phyloP scores from a whole-genome alignment of 371 early-diverging fungal genomes.

The Smittium culicis region DNA sequence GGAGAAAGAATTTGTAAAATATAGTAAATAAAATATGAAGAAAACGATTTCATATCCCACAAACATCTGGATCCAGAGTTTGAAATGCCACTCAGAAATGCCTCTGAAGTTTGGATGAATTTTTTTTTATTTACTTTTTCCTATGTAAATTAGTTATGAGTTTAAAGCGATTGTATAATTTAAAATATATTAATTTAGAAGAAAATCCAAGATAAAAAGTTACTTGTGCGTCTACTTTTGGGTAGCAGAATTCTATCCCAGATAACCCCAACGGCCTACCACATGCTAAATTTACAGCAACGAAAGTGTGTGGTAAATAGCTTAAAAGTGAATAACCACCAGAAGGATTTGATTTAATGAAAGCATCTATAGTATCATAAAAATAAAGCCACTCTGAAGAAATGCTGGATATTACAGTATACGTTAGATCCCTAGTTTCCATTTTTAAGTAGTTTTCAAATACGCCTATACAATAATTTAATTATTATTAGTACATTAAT shows the following conservation, averaged over 20 bases:
- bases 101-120: slow-evolving; percentile 17
- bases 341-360: slow-evolving; percentile 24
- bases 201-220: too few species aligned
- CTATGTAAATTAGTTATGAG: too few species aligned
- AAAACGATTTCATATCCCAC: slow-evolving; percentile 29
- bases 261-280: slow-evolving; percentile 47
- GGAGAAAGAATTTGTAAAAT: slow-evolving; percentile 66
- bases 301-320: slow-evolving; percentile 57
- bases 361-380: slow-evolving; percentile 54
- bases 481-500: too few species aligned
- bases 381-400: slow-evolving; percentile 63
- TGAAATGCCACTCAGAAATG: slow-evolving; percentile 39
- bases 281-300: slow-evolving; percentile 70
- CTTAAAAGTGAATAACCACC: slow-evolving; percentile 39
- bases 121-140: background rate
- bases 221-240: slow-evolving; percentile 33
- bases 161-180: too few species aligned
- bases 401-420: slow-evolving; percentile 43
- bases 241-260: slow-evolving; percentile 54
- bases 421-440: slow-evolving; percentile 58
- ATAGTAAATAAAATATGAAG: slow-evolving; percentile 45
- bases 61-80: slow-evolving; percentile 36
- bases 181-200: too few species aligned
- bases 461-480: slow-evolving; percentile 69
- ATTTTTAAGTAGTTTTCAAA: slow-evolving; percentile 77